These are phyloP conservation scores for Talaromyces nanjingensis DNA, from an alignment of 495 filamentous ascomycete genomes.

Conservation along the genomic window DNA sequence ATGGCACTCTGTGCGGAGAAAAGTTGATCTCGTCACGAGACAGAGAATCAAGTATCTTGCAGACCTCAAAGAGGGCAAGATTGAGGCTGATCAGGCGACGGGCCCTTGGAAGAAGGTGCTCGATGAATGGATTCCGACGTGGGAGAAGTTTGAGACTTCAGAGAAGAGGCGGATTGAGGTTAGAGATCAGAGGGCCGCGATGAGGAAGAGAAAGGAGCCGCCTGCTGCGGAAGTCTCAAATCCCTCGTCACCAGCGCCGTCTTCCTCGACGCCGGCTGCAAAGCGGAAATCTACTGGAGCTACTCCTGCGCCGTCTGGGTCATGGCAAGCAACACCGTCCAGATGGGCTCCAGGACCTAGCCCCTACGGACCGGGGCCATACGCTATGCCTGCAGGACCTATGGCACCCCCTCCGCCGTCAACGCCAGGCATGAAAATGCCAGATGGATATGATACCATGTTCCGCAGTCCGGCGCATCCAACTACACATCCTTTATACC, in stretches of 20 bases:
- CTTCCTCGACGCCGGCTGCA: neutral
- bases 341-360: conserved; percentile 5
- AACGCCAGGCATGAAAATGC: conserved; percentile 1
- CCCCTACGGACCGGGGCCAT: neutral
- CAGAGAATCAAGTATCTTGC: conserved; percentile 37
- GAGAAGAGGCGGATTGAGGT: conserved; percentile 35
- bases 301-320: neutral
- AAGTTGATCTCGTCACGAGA: conserved; percentile 39
- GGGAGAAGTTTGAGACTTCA: conserved; percentile 34
- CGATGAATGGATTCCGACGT: conserved; percentile 39
- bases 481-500: conserved; percentile 8
- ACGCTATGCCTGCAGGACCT: neutral
- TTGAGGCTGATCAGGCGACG: conserved; percentile 29
- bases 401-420: neutral
- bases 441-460: conserved; percentile 9
- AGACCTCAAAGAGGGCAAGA: conserved; percentile 23
- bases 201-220: conserved; percentile 26
- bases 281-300: neutral
- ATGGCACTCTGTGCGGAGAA: conserved; percentile 42
- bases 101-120: conserved; percentile 33
- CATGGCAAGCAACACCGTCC: neutral
- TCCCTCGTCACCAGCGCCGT: neutral
- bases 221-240: neutral
- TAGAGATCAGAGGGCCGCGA: conserved; percentile 30
- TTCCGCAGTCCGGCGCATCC: conserved; percentile 16